These are phyloP conservation scores for Murraya koenigii DNA, from an alignment of 345 rosid genomes.

Conservation along the genomic window DNA sequence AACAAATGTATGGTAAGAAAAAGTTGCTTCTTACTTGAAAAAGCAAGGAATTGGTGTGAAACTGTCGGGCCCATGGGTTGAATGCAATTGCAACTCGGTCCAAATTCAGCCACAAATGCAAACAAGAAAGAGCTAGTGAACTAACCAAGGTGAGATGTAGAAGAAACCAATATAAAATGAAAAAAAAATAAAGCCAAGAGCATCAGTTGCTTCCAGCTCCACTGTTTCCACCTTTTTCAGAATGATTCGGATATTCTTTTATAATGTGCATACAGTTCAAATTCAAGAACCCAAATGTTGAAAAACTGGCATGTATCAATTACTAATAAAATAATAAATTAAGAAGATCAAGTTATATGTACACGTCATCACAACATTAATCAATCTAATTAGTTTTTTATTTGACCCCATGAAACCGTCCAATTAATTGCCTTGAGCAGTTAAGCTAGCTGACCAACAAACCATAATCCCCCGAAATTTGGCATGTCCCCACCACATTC, in stretches of 20 bases:
- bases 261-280: neutral
- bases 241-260: neutral
- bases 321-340: conserved; percentile 3
- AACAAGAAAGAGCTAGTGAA: neutral
- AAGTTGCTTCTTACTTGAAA: too few species aligned
- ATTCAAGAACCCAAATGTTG: neutral
- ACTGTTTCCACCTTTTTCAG: neutral
- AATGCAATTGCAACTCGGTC: neutral
- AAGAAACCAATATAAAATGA: neutral
- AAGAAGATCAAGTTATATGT: neutral
- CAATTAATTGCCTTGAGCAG: neutral
- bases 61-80: too few species aligned
- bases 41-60: too few species aligned
- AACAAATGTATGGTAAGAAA: too few species aligned
- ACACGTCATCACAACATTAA: conserved; percentile 4
- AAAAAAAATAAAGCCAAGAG: neutral
- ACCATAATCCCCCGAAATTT: neutral
- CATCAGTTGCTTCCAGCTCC: conserved; percentile 7
- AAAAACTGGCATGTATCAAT: neutral
- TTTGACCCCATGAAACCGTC: neutral
- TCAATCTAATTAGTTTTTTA: conserved; percentile 4
- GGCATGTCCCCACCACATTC: conserved; percentile 1
- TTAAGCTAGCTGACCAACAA: neutral
- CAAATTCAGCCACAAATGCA: neutral
- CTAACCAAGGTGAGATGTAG: neutral